Conservation (phyloP, 805 yeast genomes). For the Starmerella khaoyaiensis region DNA sequence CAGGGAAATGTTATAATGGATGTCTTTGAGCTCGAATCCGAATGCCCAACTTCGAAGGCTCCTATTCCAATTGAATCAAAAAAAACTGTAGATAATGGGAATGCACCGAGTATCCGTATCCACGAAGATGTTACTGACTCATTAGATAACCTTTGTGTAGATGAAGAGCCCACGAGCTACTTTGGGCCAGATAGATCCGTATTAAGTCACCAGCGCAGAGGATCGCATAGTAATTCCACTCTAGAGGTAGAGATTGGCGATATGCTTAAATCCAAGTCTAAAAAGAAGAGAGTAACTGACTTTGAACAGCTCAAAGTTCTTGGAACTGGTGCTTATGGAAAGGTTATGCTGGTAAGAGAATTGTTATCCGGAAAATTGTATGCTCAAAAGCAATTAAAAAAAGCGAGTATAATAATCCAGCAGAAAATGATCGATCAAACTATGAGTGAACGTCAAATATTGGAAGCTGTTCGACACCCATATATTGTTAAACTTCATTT, state of each 20-base stretch:
- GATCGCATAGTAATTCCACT: conserved; percentile 24
- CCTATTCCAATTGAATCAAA: no score
- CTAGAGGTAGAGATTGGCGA: conserved; percentile 39
- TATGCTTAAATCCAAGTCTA: conserved; percentile 11
- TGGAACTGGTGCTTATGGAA: conserved; percentile 84
- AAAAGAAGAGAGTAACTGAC: conserved; percentile 33
- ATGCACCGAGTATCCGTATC: not conserved
- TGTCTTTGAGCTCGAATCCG: conserved; percentile 18
- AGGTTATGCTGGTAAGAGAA: conserved; percentile 66
- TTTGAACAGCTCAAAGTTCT: conserved; percentile 64
- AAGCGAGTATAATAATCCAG: conserved; percentile 61
- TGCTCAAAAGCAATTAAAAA: conserved; percentile 77
- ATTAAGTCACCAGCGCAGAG: conserved; percentile 16
- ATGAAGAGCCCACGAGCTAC: not conserved
- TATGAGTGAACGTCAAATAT: conserved; percentile 61
- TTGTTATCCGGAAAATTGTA: conserved; percentile 46
- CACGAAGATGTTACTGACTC: not conserved
- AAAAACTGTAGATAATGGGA: no score
- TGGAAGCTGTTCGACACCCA: conserved; percentile 61
- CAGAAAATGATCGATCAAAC: conserved; percentile 56
- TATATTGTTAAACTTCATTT: conserved; percentile 70
- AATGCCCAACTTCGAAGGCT: conserved; percentile 4
- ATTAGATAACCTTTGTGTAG: not conserved
- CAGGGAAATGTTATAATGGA: no score
- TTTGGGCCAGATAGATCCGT: not conserved